Evolutionary conservation across 78 protist genomes (phyloP).

Genomic region (Dictyostelium brefeldianum): DNA sequence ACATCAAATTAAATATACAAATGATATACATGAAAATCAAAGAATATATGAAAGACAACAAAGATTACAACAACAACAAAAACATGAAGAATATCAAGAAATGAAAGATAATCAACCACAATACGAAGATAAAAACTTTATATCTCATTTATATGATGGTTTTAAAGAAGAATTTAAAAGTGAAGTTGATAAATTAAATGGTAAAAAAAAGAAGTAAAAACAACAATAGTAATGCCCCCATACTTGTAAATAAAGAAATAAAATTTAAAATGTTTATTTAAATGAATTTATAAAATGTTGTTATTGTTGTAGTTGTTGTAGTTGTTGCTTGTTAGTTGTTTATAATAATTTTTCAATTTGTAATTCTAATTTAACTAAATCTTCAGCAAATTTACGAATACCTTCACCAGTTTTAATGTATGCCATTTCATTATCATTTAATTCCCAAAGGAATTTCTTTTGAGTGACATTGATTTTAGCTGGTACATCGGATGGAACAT

Average conservation of each 20-base stretch:
- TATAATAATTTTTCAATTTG: conserved; percentile 39
- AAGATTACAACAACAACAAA: conserved; percentile 8
- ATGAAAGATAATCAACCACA: background rate
- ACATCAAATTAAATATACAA: background rate
- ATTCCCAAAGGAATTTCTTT: conserved; percentile 84
- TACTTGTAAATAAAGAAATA: no score
- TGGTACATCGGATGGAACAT: conserved; percentile 64
- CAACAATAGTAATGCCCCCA: no score
- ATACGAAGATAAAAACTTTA: background rate
- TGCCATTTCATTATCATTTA: conserved; percentile 96
- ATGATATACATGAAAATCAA: conserved; percentile 20
- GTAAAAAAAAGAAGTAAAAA: background rate
- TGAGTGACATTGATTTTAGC: conserved; percentile 63
- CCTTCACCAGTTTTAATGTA: conserved; percentile 97
- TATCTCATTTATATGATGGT: conserved; percentile 15
- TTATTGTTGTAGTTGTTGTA: no score
- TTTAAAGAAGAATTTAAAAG: background rate
- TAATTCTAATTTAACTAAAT: conserved; percentile 85
- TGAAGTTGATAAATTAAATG: conserved; percentile 16
- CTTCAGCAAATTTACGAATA: conserved; percentile 92
- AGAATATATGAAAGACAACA: conserved; percentile 25
- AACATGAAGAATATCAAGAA: background rate
- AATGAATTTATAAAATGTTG: no score
- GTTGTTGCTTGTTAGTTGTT: no score
- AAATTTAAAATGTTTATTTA: no score